phyloP scores from a whole-genome alignment of 129 eudicot genomes.

The Artemisia argyi region DNA sequence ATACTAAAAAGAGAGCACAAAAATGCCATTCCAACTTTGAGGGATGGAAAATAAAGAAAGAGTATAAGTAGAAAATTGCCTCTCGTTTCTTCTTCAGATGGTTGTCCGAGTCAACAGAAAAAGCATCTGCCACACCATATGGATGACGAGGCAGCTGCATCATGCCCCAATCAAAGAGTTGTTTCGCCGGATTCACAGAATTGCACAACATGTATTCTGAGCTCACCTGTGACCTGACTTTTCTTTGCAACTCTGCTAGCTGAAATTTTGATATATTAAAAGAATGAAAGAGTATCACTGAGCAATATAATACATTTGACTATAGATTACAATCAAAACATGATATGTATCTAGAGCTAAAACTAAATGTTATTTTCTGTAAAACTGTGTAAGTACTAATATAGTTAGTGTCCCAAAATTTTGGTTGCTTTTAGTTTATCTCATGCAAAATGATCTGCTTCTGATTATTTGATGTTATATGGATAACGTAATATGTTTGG shows the following conservation, averaged over 20 bases:
- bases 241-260: conserved; percentile 88
- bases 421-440: no score
- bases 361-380: no score
- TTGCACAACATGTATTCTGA: conserved; percentile 83
- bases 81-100: conserved; percentile 88
- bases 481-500: no score
- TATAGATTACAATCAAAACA: background rate
- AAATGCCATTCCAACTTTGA: conserved; percentile 2
- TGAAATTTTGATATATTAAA: conserved; percentile 26
- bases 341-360: no score
- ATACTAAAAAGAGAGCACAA: background rate
- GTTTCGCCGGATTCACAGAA: conserved; percentile 72
- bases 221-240: conserved; percentile 87
- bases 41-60: background rate
- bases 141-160: conserved; percentile 69
- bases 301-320: conserved; percentile 7
- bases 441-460: no score
- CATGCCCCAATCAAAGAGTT: conserved; percentile 96
- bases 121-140: conserved; percentile 91
- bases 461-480: no score
- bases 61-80: conserved; percentile 40
- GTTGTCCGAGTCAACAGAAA: conserved; percentile 68
- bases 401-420: no score
- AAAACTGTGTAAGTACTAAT: no score
- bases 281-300: background rate